Evolutionary conservation across 1,139 yeast genomes (phyloP).

Genomic region (Debaryomycetaceae sp.): DNA sequence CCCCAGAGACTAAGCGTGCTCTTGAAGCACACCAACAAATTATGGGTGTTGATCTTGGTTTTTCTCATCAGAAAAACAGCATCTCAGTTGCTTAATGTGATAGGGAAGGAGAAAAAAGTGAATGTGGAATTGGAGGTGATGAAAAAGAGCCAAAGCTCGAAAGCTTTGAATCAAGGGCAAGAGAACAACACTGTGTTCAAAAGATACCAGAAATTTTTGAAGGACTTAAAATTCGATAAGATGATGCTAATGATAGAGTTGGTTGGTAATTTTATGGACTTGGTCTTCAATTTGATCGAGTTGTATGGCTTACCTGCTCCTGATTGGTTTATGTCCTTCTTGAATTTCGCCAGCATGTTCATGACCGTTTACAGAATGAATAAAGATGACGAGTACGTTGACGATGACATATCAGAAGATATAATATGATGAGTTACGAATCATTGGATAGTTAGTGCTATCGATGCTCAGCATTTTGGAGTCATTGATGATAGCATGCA

Average conservation of each 20-base stretch:
- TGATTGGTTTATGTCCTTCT: slow-evolving; percentile 41
- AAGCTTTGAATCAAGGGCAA: slow-evolving; percentile 23
- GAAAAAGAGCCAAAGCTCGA: slow-evolving; percentile 20
- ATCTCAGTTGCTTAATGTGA: slow-evolving; percentile 41
- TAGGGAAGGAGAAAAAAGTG: slow-evolving; percentile 38
- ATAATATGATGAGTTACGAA: slow-evolving; percentile 20
- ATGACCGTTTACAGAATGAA: slow-evolving; percentile 53
- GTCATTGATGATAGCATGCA: no score
- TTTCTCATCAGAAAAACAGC: slow-evolving; percentile 43
- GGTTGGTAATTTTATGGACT: slow-evolving; percentile 43
- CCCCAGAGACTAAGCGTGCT: slow-evolving; percentile 30
- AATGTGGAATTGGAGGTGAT: slow-evolving; percentile 35
- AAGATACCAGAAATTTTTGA: slow-evolving; percentile 40
- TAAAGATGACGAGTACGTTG: slow-evolving; percentile 48
- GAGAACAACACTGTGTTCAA: slow-evolving; percentile 19
- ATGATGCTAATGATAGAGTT: slow-evolving; percentile 43
- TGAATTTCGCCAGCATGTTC: slow-evolving; percentile 45
- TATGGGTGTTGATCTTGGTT: slow-evolving; percentile 43
- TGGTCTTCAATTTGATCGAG: slow-evolving; percentile 42
- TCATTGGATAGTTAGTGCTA: no score
- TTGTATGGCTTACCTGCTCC: slow-evolving; percentile 37
- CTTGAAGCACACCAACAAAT: slow-evolving; percentile 43
- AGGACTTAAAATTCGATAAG: slow-evolving; percentile 44
- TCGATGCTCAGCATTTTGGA: no score
- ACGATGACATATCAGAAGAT: slow-evolving; percentile 47